Percentiles rank a stretch among this genome's conserved stretches.
These are phyloP conservation scores for Penicillium waksmanii DNA, from an alignment of 495 filamentous ascomycete genomes.

Conservation along the genomic window DNA sequence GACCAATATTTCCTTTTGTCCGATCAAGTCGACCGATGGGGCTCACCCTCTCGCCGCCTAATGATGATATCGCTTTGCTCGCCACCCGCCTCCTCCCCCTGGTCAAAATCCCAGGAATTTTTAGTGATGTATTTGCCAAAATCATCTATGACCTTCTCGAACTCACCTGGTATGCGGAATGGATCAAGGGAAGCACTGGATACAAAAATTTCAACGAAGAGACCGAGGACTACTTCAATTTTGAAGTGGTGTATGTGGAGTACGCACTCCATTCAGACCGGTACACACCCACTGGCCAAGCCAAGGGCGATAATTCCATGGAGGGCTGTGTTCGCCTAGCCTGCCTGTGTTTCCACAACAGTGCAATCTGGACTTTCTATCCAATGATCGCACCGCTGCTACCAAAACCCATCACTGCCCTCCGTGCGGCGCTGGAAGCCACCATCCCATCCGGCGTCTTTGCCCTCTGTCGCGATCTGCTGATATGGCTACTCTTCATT, in stretches of 20 bases:
- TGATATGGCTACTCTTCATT: conserved; percentile 49
- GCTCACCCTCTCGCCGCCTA: conserved; percentile 39
- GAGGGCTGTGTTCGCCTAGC: conserved; percentile 49
- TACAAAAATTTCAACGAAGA: conserved; percentile 44
- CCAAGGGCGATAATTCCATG: conserved; percentile 55
- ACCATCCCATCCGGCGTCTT: conserved; percentile 43
- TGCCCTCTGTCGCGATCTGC: conserved; percentile 40
- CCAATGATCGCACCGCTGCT: conserved; percentile 45
- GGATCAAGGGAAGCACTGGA: conserved; percentile 39
- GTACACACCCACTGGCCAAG: conserved; percentile 64
- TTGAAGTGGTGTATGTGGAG: conserved; percentile 49
- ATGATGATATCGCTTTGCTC: conserved; percentile 37
- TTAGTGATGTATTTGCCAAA: conserved; percentile 37
- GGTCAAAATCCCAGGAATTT: conserved; percentile 45
- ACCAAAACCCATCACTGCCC: conserved; percentile 41
- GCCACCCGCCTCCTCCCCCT: conserved; percentile 44
- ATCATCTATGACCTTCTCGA: conserved; percentile 45
- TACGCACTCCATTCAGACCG: conserved; percentile 48
- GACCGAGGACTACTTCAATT: conserved; percentile 51
- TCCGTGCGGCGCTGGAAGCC: conserved; percentile 42
- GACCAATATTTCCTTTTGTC: conserved; percentile 51
- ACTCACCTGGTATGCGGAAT: conserved; percentile 48
- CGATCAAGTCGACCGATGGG: conserved; percentile 42
- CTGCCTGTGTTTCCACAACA: conserved; percentile 51
- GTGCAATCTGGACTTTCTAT: conserved; percentile 51